Percentiles rank a stretch among this genome's conserved stretches.
phyloP scores from a whole-genome alignment of 169 alveolate species.

The Plasmodium berghei region DNA sequence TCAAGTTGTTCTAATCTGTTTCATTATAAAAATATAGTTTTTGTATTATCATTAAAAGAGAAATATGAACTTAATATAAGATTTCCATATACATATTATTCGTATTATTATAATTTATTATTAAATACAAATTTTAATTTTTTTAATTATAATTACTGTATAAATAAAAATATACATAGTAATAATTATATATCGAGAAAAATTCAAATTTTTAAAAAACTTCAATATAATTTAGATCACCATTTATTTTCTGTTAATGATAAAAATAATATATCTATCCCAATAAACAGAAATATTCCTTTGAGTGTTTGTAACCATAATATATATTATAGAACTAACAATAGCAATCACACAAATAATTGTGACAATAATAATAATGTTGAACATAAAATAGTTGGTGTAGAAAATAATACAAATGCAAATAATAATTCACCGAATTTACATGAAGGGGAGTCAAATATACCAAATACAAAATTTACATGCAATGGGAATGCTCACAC shows the following conservation, averaged over 20 bases:
- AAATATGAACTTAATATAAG: conserved; percentile 39
- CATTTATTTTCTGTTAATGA: not conserved
- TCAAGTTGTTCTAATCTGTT: conserved; percentile 72
- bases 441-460: not conserved
- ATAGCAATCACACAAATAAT: not conserved
- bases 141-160: conserved; percentile 4
- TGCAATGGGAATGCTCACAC: not conserved
- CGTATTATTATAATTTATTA: conserved; percentile 64
- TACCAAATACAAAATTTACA: not conserved
- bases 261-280: not conserved
- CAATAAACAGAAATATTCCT: not conserved
- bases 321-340: no score
- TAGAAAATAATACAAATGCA: not conserved
- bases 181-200: conserved; percentile 50
- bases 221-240: conserved; percentile 31
- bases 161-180: conserved; percentile 7
- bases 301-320: not conserved
- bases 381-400: not conserved
- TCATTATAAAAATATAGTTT: conserved; percentile 69
- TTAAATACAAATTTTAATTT: conserved; percentile 62
- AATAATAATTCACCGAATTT: not conserved
- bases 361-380: not conserved
- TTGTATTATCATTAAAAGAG: conserved; percentile 48
- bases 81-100: conserved; percentile 41
- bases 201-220: conserved; percentile 7